These are phyloP conservation scores for Micractinium sp. DNA, from an alignment of 139 green algal species.

Conservation along the genomic window DNA sequence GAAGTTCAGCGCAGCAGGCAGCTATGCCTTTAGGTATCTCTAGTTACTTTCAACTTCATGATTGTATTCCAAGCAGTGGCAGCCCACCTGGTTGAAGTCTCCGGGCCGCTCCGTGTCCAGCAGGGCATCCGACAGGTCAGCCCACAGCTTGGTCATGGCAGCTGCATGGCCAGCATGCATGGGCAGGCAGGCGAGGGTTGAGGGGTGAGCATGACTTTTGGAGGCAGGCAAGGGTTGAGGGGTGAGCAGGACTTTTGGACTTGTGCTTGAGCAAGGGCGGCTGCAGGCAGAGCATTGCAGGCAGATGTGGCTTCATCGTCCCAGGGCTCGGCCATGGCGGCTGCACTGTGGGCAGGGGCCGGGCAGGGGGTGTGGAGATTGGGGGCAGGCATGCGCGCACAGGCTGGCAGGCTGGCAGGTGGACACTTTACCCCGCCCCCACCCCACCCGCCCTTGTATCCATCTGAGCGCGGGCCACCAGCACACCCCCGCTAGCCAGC, in stretches of 20 bases:
- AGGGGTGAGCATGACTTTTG: neutral
- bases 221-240: neutral
- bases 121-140: constrained; percentile 64
- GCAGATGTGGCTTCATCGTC: no score
- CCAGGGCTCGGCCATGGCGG: no score
- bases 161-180: neutral
- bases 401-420: no score
- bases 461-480: neutral
- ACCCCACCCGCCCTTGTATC: no score
- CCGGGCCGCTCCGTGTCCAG: constrained; percentile 80
- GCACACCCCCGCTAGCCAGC: neutral
- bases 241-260: neutral
- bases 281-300: neutral
- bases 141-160: constrained; percentile 40
- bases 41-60: no score
- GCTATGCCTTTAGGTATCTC: no score
- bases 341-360: no score
- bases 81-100: constrained; percentile 91
- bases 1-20: neutral
- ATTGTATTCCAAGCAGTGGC: no score
- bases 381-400: no score
- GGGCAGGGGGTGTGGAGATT: no score
- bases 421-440: no score
- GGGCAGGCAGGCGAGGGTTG: neutral
- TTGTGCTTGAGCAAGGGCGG: neutral